These are phyloP conservation scores for Penicillium crustosum DNA, from an alignment of 2,329 filamentous ascomycete species.

Conservation along the genomic window DNA sequence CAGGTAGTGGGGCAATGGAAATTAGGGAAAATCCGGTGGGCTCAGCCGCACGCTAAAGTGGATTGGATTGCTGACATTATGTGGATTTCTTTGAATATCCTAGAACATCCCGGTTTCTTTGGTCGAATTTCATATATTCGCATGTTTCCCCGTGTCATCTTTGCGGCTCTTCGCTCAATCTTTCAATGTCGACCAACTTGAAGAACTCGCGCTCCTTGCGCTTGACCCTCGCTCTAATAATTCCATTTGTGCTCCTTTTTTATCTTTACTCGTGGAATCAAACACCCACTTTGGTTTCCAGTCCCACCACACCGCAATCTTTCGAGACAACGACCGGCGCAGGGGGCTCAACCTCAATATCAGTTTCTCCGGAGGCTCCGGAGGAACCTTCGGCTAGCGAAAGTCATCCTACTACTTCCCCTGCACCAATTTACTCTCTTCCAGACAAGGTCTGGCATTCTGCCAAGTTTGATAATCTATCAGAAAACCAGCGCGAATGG, in stretches of 20 bases:
- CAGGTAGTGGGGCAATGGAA: neutral
- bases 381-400: neutral
- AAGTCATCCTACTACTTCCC: neutral
- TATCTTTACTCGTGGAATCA: neutral
- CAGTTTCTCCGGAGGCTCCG: neutral
- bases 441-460: slow-evolving; percentile 26
- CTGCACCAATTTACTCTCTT: neutral
- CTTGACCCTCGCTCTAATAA: neutral
- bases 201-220: neutral
- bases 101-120: neutral
- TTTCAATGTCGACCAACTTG: slow-evolving; percentile 1
- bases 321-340: neutral
- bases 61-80: neutral
- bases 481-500: slow-evolving; percentile 22
- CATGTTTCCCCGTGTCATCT: neutral
- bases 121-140: neutral
- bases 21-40: neutral
- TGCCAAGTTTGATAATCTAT: slow-evolving; percentile 23
- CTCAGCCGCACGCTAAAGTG: neutral
- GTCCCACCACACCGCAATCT: neutral
- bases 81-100: neutral
- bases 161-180: neutral
- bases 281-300: neutral
- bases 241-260: neutral
- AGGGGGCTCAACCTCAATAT: neutral